Percentiles rank a stretch among this genome's conserved stretches.
These are phyloP conservation scores for Tetrahymena thermophila DNA, from an alignment of 73 alveolate genomes.

Conservation along the genomic window DNA sequence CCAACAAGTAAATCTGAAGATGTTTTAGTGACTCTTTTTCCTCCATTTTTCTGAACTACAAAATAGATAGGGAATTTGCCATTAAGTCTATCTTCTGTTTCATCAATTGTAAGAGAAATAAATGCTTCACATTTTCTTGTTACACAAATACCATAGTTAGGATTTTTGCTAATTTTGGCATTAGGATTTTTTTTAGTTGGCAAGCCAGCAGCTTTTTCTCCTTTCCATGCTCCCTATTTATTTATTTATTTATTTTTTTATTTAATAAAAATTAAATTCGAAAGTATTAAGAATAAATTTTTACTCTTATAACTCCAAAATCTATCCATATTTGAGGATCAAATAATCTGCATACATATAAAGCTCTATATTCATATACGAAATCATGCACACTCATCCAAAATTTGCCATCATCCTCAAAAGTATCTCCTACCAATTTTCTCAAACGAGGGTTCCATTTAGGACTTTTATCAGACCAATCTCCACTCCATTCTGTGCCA, in stretches of 20 bases:
- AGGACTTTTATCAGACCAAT: constrained; percentile 67
- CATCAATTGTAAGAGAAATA: constrained; percentile 43
- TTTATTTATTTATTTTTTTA: too few species aligned
- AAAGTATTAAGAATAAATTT: too few species aligned
- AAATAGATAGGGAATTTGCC: constrained; percentile 59
- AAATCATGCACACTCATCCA: constrained; percentile 71
- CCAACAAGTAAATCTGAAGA: neutral
- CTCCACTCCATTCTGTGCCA: constrained; percentile 75
- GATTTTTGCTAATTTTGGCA: constrained; percentile 46
- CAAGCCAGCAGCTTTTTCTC: constrained; percentile 66
- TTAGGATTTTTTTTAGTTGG: constrained; percentile 54
- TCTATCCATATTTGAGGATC: constrained; percentile 35
- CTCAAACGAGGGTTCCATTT: constrained; percentile 46
- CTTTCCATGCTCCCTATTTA: constrained; percentile 57
- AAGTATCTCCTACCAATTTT: constrained; percentile 34
- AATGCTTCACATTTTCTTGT: constrained; percentile 50
- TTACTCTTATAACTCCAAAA: neutral
- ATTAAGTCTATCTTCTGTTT: constrained; percentile 48
- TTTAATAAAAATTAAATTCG: too few species aligned
- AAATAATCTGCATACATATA: constrained; percentile 59
- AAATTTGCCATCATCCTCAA: constrained; percentile 66
- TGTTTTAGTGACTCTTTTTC: neutral
- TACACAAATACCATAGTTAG: constrained; percentile 50
- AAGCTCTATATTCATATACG: constrained; percentile 43
- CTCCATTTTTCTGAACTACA: constrained; percentile 36